Evolutionary conservation across 1,284 basidiomycete genomes (phyloP), one percentile per base, ranked within the genome.

Genomic region (Veloboletus limbatus): DNA sequence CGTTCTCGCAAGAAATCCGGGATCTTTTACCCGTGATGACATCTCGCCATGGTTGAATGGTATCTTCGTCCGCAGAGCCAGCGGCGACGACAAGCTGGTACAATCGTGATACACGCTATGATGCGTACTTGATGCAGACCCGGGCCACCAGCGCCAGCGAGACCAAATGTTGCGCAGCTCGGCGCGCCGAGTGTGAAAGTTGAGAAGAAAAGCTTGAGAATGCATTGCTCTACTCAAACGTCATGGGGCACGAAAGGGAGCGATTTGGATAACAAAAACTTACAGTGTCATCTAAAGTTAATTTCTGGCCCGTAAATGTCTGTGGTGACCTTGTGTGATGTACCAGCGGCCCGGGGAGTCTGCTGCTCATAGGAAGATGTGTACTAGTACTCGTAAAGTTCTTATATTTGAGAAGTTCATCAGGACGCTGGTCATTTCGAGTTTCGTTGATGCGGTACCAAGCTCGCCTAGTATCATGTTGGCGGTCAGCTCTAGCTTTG

Each of bases 231-330:
- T 88, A 54, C n/a, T 14, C 0, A 27, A 31, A 35, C 0, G 11
- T 36, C 37, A 43, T 38, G 16, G 43, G 28, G 20, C n/a, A n/a
- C n/a, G n/a, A 24, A 24, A 43, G n/a, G 18, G 27, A 35, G n/a
- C 25, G 10, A 30, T 5, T 30, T 10, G n/a, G n/a, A n/a, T n/a
- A 17, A 20, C 39, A 22, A 18, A 27, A 42, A 69, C 82, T 55
- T 52, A 88, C 88, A 7, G 86, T 82, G 31, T 84, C 77, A 55
- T 91, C 87, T 20, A 92, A 69, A 40, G 84, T 78, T 4, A 78
- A 59, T 57, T 91, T 90, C 68, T 91, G 88, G n/a, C 80, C 83
- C 76, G 62, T 93, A 73, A 47, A 92, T 85, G 68, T 93, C 82
- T 16, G 82, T 81, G 6, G 86, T 92, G 21, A 92, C 75, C 88